Evolutionary conservation across 176 grass and related monocot genomes (phyloP).

Genomic region (Triticum urartu): DNA sequence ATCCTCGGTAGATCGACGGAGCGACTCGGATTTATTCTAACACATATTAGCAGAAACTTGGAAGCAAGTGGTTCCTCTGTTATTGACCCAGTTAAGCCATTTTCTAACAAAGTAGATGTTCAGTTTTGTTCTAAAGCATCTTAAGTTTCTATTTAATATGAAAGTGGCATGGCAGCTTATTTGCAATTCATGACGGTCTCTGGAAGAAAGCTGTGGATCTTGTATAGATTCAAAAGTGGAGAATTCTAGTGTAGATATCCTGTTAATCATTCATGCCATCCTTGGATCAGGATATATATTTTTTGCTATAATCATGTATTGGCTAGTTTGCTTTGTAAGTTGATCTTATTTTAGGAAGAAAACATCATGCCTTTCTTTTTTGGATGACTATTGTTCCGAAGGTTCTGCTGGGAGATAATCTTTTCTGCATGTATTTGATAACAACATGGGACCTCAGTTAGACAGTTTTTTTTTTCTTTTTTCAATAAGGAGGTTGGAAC

Average conservation of each 20-base stretch:
- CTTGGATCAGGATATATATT: not conserved
- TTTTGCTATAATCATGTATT: not conserved
- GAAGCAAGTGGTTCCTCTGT: not conserved
- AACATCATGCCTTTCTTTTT: not conserved
- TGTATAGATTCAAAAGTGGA: not conserved
- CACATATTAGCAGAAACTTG: not conserved
- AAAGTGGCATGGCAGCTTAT: not conserved
- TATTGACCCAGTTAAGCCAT: not conserved
- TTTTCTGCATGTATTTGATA: not conserved
- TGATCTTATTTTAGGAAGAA: conserved; percentile 21
- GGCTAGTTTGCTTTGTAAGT: not conserved
- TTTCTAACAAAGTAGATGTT: not conserved
- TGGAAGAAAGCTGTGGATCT: conserved; percentile 1
- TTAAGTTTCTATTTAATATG: not conserved
- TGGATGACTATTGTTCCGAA: conserved; percentile 3
- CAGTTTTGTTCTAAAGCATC: not conserved
- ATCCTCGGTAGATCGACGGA: too few relatives aligned
- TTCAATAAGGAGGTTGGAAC: too few relatives aligned
- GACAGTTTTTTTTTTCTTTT: too few relatives aligned
- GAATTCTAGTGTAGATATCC: not conserved
- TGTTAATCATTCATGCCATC: conserved; percentile 11
- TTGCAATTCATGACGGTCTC: not conserved
- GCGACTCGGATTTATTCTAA: too few relatives aligned
- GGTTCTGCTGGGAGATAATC: not conserved
- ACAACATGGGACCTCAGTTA: not conserved